Evolutionary conservation across 371 early-diverging fungal species (phyloP), one percentile per base, ranked within the genome.

Genomic region (Mucor indicus): DNA sequence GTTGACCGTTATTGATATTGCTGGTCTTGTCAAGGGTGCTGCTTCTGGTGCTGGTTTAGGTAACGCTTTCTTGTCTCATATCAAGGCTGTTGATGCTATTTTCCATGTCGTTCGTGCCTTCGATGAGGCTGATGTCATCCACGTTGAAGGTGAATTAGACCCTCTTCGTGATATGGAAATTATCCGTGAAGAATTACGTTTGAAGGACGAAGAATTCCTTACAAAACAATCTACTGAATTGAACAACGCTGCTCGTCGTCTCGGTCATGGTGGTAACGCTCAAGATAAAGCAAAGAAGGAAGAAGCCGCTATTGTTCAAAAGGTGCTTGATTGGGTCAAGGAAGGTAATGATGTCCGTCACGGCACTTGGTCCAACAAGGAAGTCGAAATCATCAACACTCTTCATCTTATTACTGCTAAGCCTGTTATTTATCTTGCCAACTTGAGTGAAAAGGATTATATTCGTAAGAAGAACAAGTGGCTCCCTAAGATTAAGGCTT

Each of bases 1-100:
- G 71, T 77, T 99, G 53, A 91, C 92, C 3, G 90, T 99, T 33
- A 92, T 92, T 55, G 99, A 99, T 70, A 99, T 99, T 75, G 99
- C 99, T 31, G 99, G 99, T 25, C 83, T 99, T 29, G 96, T 99
- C 35, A 92, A 94, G 65, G 98, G 97, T 38, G 96, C 98, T 10
- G 74, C 91, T 10, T 76, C 80, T 27, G 98, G 98, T 27, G 86
- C 84, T 23, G 96, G 96, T n/a, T 81, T 97, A 46, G 99, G 99
- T 38, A 99, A 99, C 60, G 90, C 90, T 35, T 99, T 99, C 82
- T 69, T 99, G 75, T 91, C 94, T 39, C 90, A 99, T 71, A 93
- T 99, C 44, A 84, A 91, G 56, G 89, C 95, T 17, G 97, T 97
- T 1, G 99, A 99, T 76, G 99, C 97, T 5, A 92, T 99, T 39